phyloP scores from a whole-genome alignment of 2,329 filamentous ascomycete species.

The Colletotrichum camelliae region DNA sequence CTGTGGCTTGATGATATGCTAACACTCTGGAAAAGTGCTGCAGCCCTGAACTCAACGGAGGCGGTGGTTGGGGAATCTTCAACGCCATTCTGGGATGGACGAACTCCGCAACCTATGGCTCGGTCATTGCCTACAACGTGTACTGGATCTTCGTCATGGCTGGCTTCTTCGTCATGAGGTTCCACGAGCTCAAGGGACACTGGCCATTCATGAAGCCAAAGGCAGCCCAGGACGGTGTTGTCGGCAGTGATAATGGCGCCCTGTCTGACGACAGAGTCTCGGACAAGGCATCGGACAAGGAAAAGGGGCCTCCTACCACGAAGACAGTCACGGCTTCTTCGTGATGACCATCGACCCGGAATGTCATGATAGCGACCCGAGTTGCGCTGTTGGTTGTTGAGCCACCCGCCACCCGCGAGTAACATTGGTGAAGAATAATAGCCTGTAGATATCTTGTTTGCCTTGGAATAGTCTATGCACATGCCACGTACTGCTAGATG shows the following conservation, averaged over 20 bases:
- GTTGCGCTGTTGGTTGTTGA: not conserved
- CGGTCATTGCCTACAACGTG: conserved; percentile 84
- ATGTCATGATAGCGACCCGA: not conserved
- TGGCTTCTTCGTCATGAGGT: conserved; percentile 69
- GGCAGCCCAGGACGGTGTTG: not conserved
- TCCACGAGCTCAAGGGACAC: conserved; percentile 64
- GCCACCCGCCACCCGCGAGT: not conserved
- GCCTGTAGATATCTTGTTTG: not conserved
- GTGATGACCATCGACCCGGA: not conserved
- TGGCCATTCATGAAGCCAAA: conserved; percentile 50
- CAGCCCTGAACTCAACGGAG: conserved; percentile 73
- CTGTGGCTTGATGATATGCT: not conserved
- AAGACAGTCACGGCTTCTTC: conserved; percentile 8
- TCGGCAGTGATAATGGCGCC: not conserved
- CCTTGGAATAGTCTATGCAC: not conserved
- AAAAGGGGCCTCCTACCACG: not conserved
- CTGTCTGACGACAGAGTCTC: not conserved
- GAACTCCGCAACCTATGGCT: conserved; percentile 87
- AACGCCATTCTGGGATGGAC: conserved; percentile 87
- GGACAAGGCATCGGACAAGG: not conserved
- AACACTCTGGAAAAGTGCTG: conserved; percentile 66
- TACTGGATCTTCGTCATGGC: conserved; percentile 81
- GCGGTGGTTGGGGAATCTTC: conserved; percentile 85
- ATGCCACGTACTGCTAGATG: not conserved
- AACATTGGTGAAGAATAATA: not conserved